Evolutionary conservation across 1,284 basidiomycete genomes (phyloP), one percentile per base, ranked within the genome.

Genomic region (Schizophyllum commune): DNA sequence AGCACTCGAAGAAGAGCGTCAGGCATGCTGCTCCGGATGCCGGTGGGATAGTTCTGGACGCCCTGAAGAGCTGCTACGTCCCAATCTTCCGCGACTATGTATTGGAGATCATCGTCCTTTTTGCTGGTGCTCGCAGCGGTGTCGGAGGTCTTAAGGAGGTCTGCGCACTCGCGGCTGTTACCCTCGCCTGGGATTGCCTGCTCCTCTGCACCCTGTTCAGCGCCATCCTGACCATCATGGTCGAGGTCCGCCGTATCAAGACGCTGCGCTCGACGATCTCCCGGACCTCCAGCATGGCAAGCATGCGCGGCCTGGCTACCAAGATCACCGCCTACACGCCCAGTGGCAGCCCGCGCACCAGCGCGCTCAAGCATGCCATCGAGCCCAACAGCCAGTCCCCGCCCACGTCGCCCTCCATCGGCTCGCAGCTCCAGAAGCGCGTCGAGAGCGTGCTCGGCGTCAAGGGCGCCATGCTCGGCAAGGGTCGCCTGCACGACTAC

Each of bases 31-130:
- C 39, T 3, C 39, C 39, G 39, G 39, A 94, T 0, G 90, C 94
- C 0, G 87, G 86, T 27, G 86, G 91, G 63, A 87, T 98, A 59
- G 89, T 98, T 58, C 83, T 90, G 17, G 89, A 94, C 65, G 92
- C 92, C 1, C 85, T 98, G 60, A 82, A 85, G 62, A 80, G 84
- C 34, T 88, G 88, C 15, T 96, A 95, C 61, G 83, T 87, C 27
- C 83, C 86, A 54, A 94, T 98, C 67, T 85, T 98, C 56, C 83
- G 96, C 22, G 96, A 98, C 73, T 99, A 97, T 68, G 86, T 88
- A 1, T 83, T 98, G 58, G 96, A 99, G 70, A 90, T 99, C 59
- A 88, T 87, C 6, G 94, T 98, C 1, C 83, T 99, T 17, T 77
- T 89, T 39, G 82, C 96, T 22, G 96, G 96, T 21, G 94, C 94